phyloP scores from a whole-genome alignment of 2,329 filamentous ascomycete species.

The Aspergillus costaricaensis region DNA sequence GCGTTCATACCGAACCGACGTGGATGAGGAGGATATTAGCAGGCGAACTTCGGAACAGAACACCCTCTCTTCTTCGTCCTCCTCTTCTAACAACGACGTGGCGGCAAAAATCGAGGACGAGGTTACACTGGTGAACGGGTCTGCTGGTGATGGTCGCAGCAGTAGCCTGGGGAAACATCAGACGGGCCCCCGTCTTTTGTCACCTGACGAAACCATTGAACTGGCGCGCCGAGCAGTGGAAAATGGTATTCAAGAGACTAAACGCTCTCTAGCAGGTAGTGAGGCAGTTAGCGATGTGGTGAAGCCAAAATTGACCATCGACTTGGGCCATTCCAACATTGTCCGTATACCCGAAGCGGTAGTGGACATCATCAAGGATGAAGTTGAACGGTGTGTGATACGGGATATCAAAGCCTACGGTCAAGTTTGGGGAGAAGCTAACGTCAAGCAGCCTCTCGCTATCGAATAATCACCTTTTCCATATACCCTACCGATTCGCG shows the following conservation, averaged over 20 bases:
- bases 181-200: slow-evolving; percentile 34
- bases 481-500: slow-evolving; percentile 51
- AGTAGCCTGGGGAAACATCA: slow-evolving; percentile 22
- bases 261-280: slow-evolving; percentile 49
- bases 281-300: slow-evolving; percentile 50
- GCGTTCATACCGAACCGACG: slow-evolving; percentile 34
- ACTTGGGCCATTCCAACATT: slow-evolving; percentile 54
- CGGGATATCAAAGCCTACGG: neutral
- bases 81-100: slow-evolving; percentile 30
- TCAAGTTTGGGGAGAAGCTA: slow-evolving; percentile 9
- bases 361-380: slow-evolving; percentile 54
- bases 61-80: slow-evolving; percentile 24
- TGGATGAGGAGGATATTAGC: slow-evolving; percentile 35
- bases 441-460: slow-evolving; percentile 47
- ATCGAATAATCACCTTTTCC: slow-evolving; percentile 54
- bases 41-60: slow-evolving; percentile 31
- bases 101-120: slow-evolving; percentile 34
- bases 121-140: slow-evolving; percentile 27
- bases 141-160: slow-evolving; percentile 26
- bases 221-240: slow-evolving; percentile 49
- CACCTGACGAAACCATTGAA: slow-evolving; percentile 49
- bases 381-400: slow-evolving; percentile 51
- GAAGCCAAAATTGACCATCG: slow-evolving; percentile 53
- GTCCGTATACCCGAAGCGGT: slow-evolving; percentile 52
- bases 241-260: slow-evolving; percentile 49